Evolutionary conservation across 306 rosid genomes (phyloP).

Genomic region (Cyamopsis tetragonoloba): DNA sequence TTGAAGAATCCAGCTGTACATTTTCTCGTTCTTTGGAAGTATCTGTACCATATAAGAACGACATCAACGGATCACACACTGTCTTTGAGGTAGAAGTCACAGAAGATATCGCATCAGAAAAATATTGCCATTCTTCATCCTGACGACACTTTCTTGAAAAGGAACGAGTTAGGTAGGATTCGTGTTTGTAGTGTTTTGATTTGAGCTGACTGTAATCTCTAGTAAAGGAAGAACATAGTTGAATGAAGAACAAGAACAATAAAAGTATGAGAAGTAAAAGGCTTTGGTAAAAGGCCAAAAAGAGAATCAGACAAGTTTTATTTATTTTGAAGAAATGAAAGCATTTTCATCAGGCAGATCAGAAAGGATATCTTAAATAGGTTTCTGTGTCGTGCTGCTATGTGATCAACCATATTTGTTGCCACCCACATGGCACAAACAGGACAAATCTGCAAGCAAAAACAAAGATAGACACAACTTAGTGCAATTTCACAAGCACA

Average conservation of each 20-base stretch:
- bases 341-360: background rate
- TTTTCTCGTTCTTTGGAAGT: conserved; percentile 20
- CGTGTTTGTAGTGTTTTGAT: conserved; percentile 41
- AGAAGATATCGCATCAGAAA: conserved; percentile 32
- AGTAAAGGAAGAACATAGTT: conserved; percentile 45
- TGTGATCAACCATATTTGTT: conserved; percentile 57
- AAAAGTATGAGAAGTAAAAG: background rate
- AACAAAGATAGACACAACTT: conserved; percentile 14
- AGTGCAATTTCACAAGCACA: conserved; percentile 23
- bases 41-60: conserved; percentile 44
- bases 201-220: conserved; percentile 49
- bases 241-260: background rate
- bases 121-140: conserved; percentile 36
- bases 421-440: conserved; percentile 51
- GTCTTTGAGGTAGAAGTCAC: conserved; percentile 46
- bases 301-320: background rate
- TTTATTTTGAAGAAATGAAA: background rate
- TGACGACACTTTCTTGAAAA: conserved; percentile 43
- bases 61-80: conserved; percentile 48
- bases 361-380: conserved; percentile 65
- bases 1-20: conserved; percentile 40
- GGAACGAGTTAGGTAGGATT: conserved; percentile 36
- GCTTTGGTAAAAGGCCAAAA: background rate
- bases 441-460: conserved; percentile 63
- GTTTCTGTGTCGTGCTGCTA: conserved; percentile 56